These are phyloP conservation scores for Dactylella cylindrospora DNA, from an alignment of 2,329 filamentous ascomycete species.

Conservation along the genomic window DNA sequence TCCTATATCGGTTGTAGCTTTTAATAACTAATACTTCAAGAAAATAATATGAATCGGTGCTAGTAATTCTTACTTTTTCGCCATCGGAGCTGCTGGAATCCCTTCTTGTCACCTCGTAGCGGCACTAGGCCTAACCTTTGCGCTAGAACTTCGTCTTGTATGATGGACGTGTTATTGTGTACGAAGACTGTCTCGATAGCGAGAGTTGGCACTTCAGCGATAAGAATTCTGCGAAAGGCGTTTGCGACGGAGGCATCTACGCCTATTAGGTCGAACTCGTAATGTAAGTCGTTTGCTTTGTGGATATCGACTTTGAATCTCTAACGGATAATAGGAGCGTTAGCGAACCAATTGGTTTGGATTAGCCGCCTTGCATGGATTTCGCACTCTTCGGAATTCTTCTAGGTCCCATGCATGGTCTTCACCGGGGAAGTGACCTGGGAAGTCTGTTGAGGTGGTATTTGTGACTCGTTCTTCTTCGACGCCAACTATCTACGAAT, in stretches of 20 bases:
- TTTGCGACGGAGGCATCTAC: constrained; percentile 92
- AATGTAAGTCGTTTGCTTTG: constrained; percentile 73
- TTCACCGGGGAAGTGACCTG: constrained; percentile 85
- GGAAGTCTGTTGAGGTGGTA: constrained; percentile 86
- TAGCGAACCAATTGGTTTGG: constrained; percentile 4
- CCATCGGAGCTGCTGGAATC: constrained; percentile 61
- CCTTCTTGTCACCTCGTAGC: constrained; percentile 74
- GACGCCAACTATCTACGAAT: constrained; percentile 73
- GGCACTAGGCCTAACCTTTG: constrained; percentile 88
- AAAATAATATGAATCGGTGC: neutral
- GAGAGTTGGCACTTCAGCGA: constrained; percentile 89
- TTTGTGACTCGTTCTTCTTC: constrained; percentile 88
- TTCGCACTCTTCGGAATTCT: constrained; percentile 61
- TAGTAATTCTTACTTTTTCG: constrained; percentile 42
- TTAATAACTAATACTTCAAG: too few relatives aligned
- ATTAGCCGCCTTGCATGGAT: neutral
- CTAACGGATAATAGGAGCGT: constrained; percentile 50
- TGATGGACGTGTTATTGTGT: constrained; percentile 94
- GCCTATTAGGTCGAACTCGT: constrained; percentile 87
- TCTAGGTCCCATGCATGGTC: constrained; percentile 77
- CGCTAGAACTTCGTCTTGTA: constrained; percentile 94
- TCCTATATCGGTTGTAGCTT: too few relatives aligned
- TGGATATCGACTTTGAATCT: constrained; percentile 78
- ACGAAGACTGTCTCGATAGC: constrained; percentile 94
- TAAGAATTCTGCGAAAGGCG: constrained; percentile 92